Conservation (phyloP, 202 grass and related monocot genomes). For the Cymbopogon flexuosus region DNA sequence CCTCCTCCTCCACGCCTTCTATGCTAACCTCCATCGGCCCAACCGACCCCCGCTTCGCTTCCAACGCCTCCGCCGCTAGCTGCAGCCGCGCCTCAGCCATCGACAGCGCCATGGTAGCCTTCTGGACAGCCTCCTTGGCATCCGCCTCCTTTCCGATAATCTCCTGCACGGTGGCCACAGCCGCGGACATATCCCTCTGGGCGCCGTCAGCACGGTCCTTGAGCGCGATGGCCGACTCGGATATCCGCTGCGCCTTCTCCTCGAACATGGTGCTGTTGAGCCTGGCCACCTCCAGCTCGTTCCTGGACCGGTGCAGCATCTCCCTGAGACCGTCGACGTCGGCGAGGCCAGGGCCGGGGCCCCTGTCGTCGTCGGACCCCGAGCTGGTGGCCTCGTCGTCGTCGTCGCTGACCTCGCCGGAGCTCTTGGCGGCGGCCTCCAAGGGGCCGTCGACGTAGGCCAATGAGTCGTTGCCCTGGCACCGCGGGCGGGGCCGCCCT, state of each 20-base stretch:
- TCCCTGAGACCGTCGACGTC: conserved; percentile 53
- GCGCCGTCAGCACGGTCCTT: conserved; percentile 70
- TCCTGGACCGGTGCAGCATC: conserved; percentile 42
- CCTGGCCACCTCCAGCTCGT: conserved; percentile 68
- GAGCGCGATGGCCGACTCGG: conserved; percentile 78
- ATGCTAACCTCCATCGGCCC: conserved; percentile 37
- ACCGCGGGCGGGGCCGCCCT: neutral
- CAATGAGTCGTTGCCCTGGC: conserved; percentile 61
- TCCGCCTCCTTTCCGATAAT: conserved; percentile 56
- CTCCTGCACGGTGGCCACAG: conserved; percentile 65
- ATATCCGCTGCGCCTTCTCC: conserved; percentile 76
- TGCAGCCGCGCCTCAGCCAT: conserved; percentile 81
- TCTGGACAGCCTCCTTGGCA: conserved; percentile 70
- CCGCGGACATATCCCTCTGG: conserved; percentile 42
- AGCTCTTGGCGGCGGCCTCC: conserved; percentile 30
- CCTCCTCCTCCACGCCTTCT: conserved; percentile 55
- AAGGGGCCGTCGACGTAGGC: conserved; percentile 40
- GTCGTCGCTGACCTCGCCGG: neutral
- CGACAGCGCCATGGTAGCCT: conserved; percentile 78
- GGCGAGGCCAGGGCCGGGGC: too few relatives aligned
- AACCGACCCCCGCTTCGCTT: conserved; percentile 39
- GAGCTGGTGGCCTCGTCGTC: neutral
- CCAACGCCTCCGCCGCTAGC: conserved; percentile 48
- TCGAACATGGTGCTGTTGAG: conserved; percentile 95
- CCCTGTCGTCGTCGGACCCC: conserved; percentile 38